These are phyloP conservation scores for Cupressus sempervirens DNA, from an alignment of 75 land plant species.

Conservation along the genomic window DNA sequence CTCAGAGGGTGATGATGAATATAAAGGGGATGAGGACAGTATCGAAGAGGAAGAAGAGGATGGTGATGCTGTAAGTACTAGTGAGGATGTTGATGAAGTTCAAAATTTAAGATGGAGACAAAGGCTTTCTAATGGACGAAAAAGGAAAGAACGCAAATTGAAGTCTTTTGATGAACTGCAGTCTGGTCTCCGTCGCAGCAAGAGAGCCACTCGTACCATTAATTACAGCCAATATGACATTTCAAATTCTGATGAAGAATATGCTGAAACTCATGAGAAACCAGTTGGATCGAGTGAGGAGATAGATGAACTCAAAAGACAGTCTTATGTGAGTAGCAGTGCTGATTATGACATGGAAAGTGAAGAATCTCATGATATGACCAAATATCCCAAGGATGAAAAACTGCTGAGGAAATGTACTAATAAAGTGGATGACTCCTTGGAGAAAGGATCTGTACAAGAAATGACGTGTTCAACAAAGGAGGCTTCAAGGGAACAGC, in stretches of 20 bases:
- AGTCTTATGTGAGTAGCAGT: constrained; percentile 43
- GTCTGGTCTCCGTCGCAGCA: constrained; percentile 73
- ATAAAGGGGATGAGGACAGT: constrained; percentile 58
- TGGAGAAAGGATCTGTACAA: constrained; percentile 18
- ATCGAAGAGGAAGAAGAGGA: constrained; percentile 73
- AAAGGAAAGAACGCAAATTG: constrained; percentile 54
- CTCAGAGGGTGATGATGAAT: constrained; percentile 72
- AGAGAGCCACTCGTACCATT: constrained; percentile 59
- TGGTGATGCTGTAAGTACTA: constrained; percentile 36
- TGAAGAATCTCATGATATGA: constrained; percentile 31
- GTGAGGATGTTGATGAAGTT: constrained; percentile 49
- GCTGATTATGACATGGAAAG: constrained; percentile 36
- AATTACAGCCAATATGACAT: constrained; percentile 62
- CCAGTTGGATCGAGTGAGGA: constrained; percentile 12
- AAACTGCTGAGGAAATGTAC: constrained; percentile 25
- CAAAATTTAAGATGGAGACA: constrained; percentile 1
- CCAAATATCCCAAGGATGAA: constrained; percentile 20
- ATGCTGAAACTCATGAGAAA: constrained; percentile 27
- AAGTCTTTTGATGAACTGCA: constrained; percentile 57
- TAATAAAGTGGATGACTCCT: constrained; percentile 11
- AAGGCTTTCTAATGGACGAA: constrained; percentile 38
- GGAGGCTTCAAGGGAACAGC: constrained; percentile 22
- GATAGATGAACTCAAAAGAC: constrained; percentile 21
- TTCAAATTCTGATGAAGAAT: constrained; percentile 64
- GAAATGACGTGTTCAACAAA: constrained; percentile 26